Evolutionary conservation across 1,139 yeast genomes (phyloP), one percentile per base, ranked within the genome.

Genomic region (Suhomyces wounanorum): DNA sequence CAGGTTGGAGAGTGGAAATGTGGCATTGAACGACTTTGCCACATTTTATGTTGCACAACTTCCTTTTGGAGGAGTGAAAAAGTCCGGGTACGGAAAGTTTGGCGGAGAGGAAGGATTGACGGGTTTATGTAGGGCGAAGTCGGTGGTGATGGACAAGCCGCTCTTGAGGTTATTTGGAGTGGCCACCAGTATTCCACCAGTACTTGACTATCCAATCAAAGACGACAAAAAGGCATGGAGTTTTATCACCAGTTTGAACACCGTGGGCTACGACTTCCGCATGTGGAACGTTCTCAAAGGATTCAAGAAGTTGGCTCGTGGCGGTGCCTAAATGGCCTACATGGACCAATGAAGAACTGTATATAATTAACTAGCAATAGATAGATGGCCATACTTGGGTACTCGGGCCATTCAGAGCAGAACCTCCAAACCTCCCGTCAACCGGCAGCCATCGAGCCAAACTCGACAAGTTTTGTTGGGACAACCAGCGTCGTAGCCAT

Each of bases 81-180:
- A 92, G 46, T 88, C 96, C 8, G 99, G 99, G 0, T 94, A 90
- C 63, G 98, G 98, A 49, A 92, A 91, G 66, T 94, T 94, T 72
- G 97, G 97, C 28, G 98, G 99, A 38, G 96, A 87, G 65, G 99
- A 94, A 75, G 99, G 98, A 1, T 75, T 94, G 37, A 81, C 90
- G 41, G 98, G 97, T 0, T 75, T 94, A 43, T 92, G 98, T 66
- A 78, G 84, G 52, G 88, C 90, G 49, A 94, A 94, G 65, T 84
- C 95, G 42, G 81, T 94, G 5, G 91, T 96, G 52, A 87, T 82
- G 76, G 98, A 94, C 68, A 84, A 82, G 57, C 81, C 87, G 38
- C 83, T 94, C 30, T 82, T 89, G 58, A 61, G 81, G 50, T 63
- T 70, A 49, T 59, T 77, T 16, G 81, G 81, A 1, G 77, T 94